These are phyloP conservation scores for Haplosporangium gracile DNA, from an alignment of 192 early-diverging fungal genomes.

Conservation along the genomic window DNA sequence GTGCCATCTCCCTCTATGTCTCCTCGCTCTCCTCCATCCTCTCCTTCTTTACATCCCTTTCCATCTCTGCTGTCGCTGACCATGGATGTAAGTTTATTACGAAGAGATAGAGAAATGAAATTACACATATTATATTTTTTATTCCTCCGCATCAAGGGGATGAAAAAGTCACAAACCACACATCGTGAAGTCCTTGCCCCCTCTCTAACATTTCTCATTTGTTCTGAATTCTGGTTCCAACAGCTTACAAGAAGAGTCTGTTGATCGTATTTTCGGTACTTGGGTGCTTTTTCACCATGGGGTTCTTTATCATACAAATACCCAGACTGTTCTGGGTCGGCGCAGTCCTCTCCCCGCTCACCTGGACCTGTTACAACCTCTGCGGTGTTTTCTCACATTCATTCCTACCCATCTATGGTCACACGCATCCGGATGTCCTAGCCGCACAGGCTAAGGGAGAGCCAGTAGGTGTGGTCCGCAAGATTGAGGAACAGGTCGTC, in stretches of 20 bases:
- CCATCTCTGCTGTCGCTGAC: slow-evolving; percentile 55
- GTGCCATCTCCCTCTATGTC: slow-evolving; percentile 41
- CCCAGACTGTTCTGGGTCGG: slow-evolving; percentile 31
- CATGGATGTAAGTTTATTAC: slow-evolving; percentile 16
- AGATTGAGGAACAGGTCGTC: slow-evolving; percentile 12
- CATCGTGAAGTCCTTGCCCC: neutral
- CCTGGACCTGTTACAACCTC: slow-evolving; percentile 33
- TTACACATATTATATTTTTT: no score
- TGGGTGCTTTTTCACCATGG: slow-evolving; percentile 29
- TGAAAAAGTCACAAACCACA: neutral
- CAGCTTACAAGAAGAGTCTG: slow-evolving; percentile 42
- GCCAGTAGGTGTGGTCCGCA: neutral
- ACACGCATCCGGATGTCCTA: slow-evolving; percentile 37
- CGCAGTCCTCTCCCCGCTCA: slow-evolving; percentile 30
- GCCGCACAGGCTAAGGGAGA: neutral
- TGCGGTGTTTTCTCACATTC: slow-evolving; percentile 52
- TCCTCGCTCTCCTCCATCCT: slow-evolving; percentile 33
- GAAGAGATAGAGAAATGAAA: no score
- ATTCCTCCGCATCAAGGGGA: neutral
- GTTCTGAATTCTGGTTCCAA: no score
- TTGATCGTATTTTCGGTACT: slow-evolving; percentile 34
- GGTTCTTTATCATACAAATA: slow-evolving; percentile 16
- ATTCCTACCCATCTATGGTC: slow-evolving; percentile 51
- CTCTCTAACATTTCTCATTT: neutral
- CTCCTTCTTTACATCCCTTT: slow-evolving; percentile 37